Conservation (phyloP, 2,329 filamentous ascomycete genomes). For the Amesomyces nigricolor region DNA sequence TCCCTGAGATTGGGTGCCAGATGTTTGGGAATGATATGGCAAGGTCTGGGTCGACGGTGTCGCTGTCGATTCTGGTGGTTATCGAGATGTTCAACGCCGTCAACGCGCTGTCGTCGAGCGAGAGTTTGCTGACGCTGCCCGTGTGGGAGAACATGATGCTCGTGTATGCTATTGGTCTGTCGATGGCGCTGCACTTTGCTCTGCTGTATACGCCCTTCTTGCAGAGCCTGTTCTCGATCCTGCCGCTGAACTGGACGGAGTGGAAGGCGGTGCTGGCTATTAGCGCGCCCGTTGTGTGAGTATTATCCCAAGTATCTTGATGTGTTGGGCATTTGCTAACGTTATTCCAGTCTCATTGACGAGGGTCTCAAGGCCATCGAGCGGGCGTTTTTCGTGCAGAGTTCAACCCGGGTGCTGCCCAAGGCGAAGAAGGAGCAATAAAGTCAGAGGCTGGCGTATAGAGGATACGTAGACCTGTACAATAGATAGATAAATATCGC, state of each 20-base stretch:
- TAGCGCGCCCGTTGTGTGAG: constrained; percentile 89
- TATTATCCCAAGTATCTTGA: constrained; percentile 23
- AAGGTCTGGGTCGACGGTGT: constrained; percentile 87
- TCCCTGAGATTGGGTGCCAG: constrained; percentile 81
- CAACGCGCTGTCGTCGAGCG: constrained; percentile 93
- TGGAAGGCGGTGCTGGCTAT: constrained; percentile 89
- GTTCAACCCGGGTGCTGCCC: constrained; percentile 34
- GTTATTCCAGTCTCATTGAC: constrained; percentile 61
- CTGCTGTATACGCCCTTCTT: constrained; percentile 88
- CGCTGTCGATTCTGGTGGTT: constrained; percentile 84
- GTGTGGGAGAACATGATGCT: constrained; percentile 99
- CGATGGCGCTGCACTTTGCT: constrained; percentile 91
- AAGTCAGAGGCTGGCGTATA: constrained; percentile 19
- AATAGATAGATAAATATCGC: constrained; percentile 14
- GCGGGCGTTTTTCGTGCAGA: constrained; percentile 58
- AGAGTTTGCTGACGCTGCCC: constrained; percentile 86
- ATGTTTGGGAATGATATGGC: constrained; percentile 87
- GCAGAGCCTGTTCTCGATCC: constrained; percentile 82
- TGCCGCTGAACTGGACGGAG: constrained; percentile 77
- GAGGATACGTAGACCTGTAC: constrained; percentile 21
- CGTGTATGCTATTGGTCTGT: constrained; percentile 86
- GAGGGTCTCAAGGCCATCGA: constrained; percentile 77
- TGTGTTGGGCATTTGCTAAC: constrained; percentile 29
- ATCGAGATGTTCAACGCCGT: constrained; percentile 99
- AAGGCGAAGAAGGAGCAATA: constrained; percentile 52